Evolutionary conservation across 768 basidiomycete genomes (phyloP).

Genomic region (Lactarius deliciosus): DNA sequence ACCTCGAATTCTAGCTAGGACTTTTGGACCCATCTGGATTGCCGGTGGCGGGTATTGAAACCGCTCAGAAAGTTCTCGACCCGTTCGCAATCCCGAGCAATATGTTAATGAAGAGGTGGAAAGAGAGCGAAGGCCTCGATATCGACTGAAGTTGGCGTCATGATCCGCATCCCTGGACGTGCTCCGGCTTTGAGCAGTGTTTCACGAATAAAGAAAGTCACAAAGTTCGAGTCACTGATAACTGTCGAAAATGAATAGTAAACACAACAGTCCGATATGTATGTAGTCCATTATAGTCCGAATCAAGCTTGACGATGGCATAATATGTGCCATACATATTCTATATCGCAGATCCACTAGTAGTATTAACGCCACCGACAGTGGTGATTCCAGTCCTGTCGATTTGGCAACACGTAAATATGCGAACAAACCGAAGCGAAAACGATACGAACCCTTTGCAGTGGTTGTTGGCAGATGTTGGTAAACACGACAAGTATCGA

Average conservation of each 20-base stretch:
- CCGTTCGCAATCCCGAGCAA: constrained; percentile 45
- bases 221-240: background rate
- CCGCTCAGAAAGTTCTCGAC: constrained; percentile 43
- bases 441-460: constrained; percentile 49
- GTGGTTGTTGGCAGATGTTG: constrained; percentile 66
- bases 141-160: constrained; percentile 29
- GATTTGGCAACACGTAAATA: background rate
- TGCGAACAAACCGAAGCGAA: background rate
- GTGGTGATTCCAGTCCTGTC: constrained; percentile 22
- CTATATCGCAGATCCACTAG: constrained; percentile 12
- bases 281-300: constrained; percentile 6
- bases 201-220: background rate
- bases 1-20: constrained; percentile 34
- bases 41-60: constrained; percentile 43
- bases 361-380: background rate
- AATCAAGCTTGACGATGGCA: background rate
- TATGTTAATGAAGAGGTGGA: constrained; percentile 39
- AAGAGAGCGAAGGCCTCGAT: constrained; percentile 39
- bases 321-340: background rate
- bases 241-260: background rate
- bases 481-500: constrained; percentile 88
- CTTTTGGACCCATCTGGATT: constrained; percentile 37
- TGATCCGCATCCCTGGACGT: background rate
- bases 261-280: background rate
- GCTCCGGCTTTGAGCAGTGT: background rate